These are phyloP conservation scores for Coniochaeta prunicola DNA, from an alignment of 2,329 filamentous ascomycete genomes.

Conservation along the genomic window DNA sequence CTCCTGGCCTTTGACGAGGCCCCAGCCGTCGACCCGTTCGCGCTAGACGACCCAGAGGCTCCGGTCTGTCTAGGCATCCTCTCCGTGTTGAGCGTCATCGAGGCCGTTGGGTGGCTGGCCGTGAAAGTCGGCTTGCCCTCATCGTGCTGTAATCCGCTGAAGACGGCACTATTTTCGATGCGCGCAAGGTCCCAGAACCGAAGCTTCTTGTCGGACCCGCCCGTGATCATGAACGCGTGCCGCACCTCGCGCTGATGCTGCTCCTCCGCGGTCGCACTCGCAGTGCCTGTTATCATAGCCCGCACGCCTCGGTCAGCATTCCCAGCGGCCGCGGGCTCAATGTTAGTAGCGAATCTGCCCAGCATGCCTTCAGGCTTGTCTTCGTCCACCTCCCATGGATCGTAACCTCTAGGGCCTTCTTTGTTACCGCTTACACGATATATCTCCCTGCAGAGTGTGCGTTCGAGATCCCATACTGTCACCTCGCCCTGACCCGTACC, in stretches of 20 bases:
- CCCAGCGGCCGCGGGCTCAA: slow-evolving; percentile 52
- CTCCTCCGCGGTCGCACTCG: slow-evolving; percentile 35
- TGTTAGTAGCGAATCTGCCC: slow-evolving; percentile 69
- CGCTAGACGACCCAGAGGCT: slow-evolving; percentile 15
- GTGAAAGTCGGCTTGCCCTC: slow-evolving; percentile 69
- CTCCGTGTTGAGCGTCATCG: slow-evolving; percentile 61
- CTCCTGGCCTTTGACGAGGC: slow-evolving; percentile 21
- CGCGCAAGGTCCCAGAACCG: slow-evolving; percentile 87
- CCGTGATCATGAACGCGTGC: slow-evolving; percentile 79
- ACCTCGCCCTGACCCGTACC: slow-evolving; percentile 84
- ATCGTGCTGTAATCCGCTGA: slow-evolving; percentile 68
- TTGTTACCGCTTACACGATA: slow-evolving; percentile 64
- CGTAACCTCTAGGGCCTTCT: slow-evolving; percentile 60
- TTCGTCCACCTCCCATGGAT: slow-evolving; percentile 84
- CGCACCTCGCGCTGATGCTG: slow-evolving; percentile 55
- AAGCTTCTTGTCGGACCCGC: slow-evolving; percentile 82
- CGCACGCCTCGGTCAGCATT: slow-evolving; percentile 62
- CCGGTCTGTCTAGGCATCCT: slow-evolving; percentile 34
- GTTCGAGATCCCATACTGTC: slow-evolving; percentile 93
- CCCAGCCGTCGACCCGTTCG: slow-evolving; percentile 12
- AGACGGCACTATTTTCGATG: slow-evolving; percentile 69
- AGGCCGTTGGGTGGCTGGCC: slow-evolving; percentile 52
- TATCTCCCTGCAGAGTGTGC: slow-evolving; percentile 78
- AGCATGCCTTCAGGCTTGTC: slow-evolving; percentile 84
- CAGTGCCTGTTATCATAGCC: slow-evolving; percentile 66